A percentile compares a stretch with the other conserved stretches of the same genome.
Evolutionary conservation across 1,284 basidiomycete genomes (phyloP).

Genomic region (Mrakiaceae sp.): DNA sequence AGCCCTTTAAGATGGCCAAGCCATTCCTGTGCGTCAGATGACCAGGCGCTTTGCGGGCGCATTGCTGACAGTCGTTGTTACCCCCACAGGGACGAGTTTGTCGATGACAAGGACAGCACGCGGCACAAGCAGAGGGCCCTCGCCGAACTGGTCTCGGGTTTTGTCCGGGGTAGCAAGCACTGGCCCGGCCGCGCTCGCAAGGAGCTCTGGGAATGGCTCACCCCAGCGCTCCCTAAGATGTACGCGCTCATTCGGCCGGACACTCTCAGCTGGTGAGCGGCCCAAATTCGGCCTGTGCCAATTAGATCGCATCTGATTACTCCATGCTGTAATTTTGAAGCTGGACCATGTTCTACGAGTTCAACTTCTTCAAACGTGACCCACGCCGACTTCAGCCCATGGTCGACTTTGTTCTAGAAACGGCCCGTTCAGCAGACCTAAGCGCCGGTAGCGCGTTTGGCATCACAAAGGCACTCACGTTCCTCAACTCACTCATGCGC

Average conservation of each 20-base stretch:
- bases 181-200: conserved; percentile 58
- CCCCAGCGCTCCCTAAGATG: conserved; percentile 25
- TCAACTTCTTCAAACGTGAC: conserved; percentile 54
- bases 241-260: conserved; percentile 31
- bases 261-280: conserved; percentile 32
- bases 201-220: conserved; percentile 70
- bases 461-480: conserved; percentile 23
- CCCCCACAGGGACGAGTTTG: conserved; percentile 23
- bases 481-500: conserved; percentile 44
- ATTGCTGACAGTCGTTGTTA: neutral
- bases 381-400: conserved; percentile 70
- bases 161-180: conserved; percentile 73
- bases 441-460: conserved; percentile 63
- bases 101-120: conserved; percentile 42
- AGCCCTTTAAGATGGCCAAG: conserved; percentile 1
- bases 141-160: conserved; percentile 71
- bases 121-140: conserved; percentile 87
- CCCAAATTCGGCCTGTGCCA: conserved; percentile 16
- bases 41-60: too few relatives aligned
- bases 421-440: conserved; percentile 63
- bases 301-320: neutral
- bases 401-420: conserved; percentile 59
- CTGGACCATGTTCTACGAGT: conserved; percentile 39
- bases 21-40: too few relatives aligned
- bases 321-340: conserved; percentile 3